Base-by-base conservation (phyloP, 371 early-diverging fungal genomes). In the Zopfochytrium polystomum region DNA sequence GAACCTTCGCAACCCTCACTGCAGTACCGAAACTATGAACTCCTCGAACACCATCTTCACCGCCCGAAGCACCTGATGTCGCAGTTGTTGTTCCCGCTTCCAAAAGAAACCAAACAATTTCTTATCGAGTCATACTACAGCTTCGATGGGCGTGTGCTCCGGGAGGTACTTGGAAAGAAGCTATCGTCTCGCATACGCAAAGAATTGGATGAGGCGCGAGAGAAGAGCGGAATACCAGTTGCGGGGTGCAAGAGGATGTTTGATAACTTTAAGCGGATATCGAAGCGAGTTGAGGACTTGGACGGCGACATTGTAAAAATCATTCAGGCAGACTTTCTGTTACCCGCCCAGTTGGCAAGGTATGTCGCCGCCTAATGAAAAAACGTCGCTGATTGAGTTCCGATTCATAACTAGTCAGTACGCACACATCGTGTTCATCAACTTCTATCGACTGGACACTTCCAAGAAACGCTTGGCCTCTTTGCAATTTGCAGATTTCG, bases 181-280 rank as follows among this genome's bases (percentile, higher is more conserved):
- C 74, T 66, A 64, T 81, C 60, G 63, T 64, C 70, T 2, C 48
- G 71, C 20, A 31, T 35, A 13, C 9, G 74, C 11, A 74, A 71
- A 56, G 75, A 73, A 45, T 62, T 71, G 29, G 78, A 77, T 18
- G 78, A 76, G 18, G 78, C 82, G 9, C 66, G 72, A 43, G 77
- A 69, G 44, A 70, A 70, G 68, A 78, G 78, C 0, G 57, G 70
- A 13, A 67, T 82, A 3, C 72, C 75, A 20, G 34, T 81, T 27
- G 71, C 67, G 11, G 80, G 85, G 26, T 84, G 84, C 63, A 60
- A 79, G 32, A 62, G 86, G 4, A 79, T 80, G 84, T 84, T 86
- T 75, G 85, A 85, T 61, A 86, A 86, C 62, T 44, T 86, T 31
- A 84, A 83, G 68, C 52, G 86, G 34, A 74, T 86, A 18, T 76